A percentile compares a stretch with the other conserved stretches of the same genome.
These are phyloP conservation scores for Trapa incisa DNA, from an alignment of 345 rosid genomes.

Conservation along the genomic window DNA sequence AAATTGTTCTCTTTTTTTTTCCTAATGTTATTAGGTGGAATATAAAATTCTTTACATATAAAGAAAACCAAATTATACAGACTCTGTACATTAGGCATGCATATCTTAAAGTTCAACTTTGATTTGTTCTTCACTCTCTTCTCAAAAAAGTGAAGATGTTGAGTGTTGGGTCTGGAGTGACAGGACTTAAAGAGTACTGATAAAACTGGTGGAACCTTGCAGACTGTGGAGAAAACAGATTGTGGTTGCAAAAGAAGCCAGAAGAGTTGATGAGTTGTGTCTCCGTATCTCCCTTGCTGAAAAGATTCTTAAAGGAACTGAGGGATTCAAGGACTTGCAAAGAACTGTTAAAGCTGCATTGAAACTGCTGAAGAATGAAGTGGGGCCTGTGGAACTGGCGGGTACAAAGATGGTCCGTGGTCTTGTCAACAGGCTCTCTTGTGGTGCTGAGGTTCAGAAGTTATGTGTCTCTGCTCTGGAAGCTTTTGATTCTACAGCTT, in stretches of 20 bases:
- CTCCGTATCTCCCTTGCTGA: conserved; percentile 46
- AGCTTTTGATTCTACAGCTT: conserved; percentile 28
- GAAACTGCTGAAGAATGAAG: conserved; percentile 39
- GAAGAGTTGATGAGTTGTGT: conserved; percentile 74
- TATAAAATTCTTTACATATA: not conserved
- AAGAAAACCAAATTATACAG: not conserved
- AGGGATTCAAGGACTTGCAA: conserved; percentile 25
- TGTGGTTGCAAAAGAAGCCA: conserved; percentile 58
- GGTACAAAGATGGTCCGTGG: conserved; percentile 61
- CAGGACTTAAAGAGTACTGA: not conserved
- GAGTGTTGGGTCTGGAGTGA: not conserved
- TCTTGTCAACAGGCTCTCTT: conserved; percentile 63
- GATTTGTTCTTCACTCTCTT: conserved; percentile 1
- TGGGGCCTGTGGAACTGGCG: conserved; percentile 55
- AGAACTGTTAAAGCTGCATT: conserved; percentile 43
- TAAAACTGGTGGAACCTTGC: conserved; percentile 6
- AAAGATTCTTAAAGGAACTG: conserved; percentile 41
- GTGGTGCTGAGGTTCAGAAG: conserved; percentile 61
- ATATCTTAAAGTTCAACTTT: not conserved
- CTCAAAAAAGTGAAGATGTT: not conserved
- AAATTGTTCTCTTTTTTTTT: not conserved
- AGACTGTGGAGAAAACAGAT: conserved; percentile 65
- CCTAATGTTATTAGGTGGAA: not conserved
- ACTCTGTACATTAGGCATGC: not conserved
- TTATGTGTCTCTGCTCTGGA: conserved; percentile 58